Evolutionary conservation across 1,139 yeast genomes (phyloP).

Genomic region (Scheffersomyces cryptocercus): DNA sequence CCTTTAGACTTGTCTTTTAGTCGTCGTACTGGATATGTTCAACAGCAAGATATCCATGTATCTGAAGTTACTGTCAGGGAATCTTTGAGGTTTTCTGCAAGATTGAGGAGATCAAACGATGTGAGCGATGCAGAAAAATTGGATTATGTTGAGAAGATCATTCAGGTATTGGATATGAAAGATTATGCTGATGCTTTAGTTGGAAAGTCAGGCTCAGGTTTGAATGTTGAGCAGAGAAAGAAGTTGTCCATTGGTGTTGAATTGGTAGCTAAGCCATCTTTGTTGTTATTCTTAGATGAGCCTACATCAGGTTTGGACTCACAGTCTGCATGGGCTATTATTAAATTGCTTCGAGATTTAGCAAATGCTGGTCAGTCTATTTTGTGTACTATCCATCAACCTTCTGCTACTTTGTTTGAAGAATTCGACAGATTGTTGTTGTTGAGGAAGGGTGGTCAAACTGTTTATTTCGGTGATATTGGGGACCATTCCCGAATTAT

Average conservation of each 20-base stretch:
- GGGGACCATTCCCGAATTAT: slow-evolving; percentile 32
- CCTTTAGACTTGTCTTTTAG: slow-evolving; percentile 44
- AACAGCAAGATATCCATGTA: slow-evolving; percentile 65
- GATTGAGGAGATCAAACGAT: slow-evolving; percentile 56
- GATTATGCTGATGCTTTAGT: slow-evolving; percentile 64
- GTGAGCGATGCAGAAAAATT: slow-evolving; percentile 7
- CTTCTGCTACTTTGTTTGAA: slow-evolving; percentile 56
- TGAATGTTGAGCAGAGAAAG: slow-evolving; percentile 68
- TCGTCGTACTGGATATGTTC: slow-evolving; percentile 65
- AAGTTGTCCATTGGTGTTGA: slow-evolving; percentile 67
- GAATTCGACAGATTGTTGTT: slow-evolving; percentile 52
- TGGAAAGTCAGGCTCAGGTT: slow-evolving; percentile 58
- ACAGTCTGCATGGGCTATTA: slow-evolving; percentile 60
- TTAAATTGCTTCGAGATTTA: slow-evolving; percentile 49
- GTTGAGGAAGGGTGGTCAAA: slow-evolving; percentile 57
- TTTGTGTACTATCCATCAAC: slow-evolving; percentile 60
- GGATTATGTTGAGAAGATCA: slow-evolving; percentile 55
- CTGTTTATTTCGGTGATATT: slow-evolving; percentile 69
- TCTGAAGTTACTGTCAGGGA: slow-evolving; percentile 61
- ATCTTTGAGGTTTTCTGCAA: slow-evolving; percentile 60
- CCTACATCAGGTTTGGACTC: slow-evolving; percentile 64
- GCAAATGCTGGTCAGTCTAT: slow-evolving; percentile 60
- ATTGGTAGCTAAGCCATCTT: slow-evolving; percentile 55
- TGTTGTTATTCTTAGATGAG: slow-evolving; percentile 55
- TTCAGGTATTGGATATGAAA: slow-evolving; percentile 57